These are phyloP conservation scores for Colletotrichum australisinense DNA, from an alignment of 2,329 filamentous ascomycete genomes.

Conservation along the genomic window DNA sequence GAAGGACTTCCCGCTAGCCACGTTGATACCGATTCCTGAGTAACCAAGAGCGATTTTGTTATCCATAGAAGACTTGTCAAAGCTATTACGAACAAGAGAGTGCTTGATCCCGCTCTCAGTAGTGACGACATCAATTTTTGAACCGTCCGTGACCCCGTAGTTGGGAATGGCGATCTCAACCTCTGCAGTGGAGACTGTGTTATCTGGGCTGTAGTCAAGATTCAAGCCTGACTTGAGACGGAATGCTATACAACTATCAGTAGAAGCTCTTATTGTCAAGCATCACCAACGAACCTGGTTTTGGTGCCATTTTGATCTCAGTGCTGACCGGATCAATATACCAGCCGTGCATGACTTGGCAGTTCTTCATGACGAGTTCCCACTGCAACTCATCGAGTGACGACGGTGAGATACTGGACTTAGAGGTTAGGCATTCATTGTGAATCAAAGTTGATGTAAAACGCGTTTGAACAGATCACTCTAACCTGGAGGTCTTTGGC, in stretches of 20 bases:
- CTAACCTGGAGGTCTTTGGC: neutral
- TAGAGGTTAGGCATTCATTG: neutral
- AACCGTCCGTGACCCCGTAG: constrained; percentile 12
- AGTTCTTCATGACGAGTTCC: constrained; percentile 11
- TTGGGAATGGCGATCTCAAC: constrained; percentile 6
- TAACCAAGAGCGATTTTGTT: constrained; percentile 3
- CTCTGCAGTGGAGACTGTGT: neutral
- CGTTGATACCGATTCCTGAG: neutral
- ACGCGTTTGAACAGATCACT: no score
- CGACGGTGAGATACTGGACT: neutral
- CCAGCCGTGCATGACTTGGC: constrained; percentile 23
- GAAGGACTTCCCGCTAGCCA: neutral
- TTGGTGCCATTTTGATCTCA: constrained; percentile 17
- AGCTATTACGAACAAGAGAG: constrained; percentile 10
- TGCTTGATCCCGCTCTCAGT: constrained; percentile 1
- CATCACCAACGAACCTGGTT: neutral
- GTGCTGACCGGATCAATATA: neutral
- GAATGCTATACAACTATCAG: neutral
- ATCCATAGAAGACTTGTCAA: constrained; percentile 12
- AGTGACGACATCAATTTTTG: neutral
- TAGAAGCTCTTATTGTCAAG: neutral
- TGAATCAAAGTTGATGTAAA: neutral
- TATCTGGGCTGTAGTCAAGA: neutral
- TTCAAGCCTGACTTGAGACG: neutral
- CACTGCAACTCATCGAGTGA: neutral